Evolutionary conservation across 73 alveolate genomes (phyloP), one percentile per base, ranked within the genome.

Genomic region (Paramecium bursaria): DNA sequence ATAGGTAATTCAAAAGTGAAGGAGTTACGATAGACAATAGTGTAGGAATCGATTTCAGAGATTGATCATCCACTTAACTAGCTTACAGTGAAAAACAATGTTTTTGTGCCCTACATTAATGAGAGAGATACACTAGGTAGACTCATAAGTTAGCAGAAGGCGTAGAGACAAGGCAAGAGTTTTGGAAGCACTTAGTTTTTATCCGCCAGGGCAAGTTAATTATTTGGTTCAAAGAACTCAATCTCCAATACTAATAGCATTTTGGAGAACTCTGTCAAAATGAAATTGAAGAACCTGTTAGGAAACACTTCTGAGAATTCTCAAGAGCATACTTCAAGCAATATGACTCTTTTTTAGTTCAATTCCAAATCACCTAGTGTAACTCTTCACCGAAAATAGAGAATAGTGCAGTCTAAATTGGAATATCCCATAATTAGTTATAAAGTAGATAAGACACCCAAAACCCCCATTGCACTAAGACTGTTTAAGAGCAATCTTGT

Each of bases 31-130:
- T 14, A 25, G 21, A 47, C 82, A 0, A 21, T 67, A 26, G 44
- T 67, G 4, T 30, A 39, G 21, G 82, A 67, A 39, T 67, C 82
- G 25, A 2, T 67, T 15, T 1, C 17, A 15, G 27, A 31, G 27
- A n/a, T 39, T 21, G 60, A 67, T 1, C 82, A 67, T 42, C 82
- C 82, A 39, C 21, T 67, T 13, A 67, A 67, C 44, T 19, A 67
- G 22, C 44, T 67, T 14, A 67, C 44, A 21, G 82, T 39, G 19
- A 39, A 17, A 33, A 31, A 67, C 11, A 25, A 67, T 39, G 44
- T 35, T 7, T 67, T 67, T 42, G 82, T 67, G 14, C 82, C 82
- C n/a, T 67, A 25, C 21, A n/a, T 67, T 47, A 67, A 67, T 67
- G 82, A 67, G 27, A 31, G 82, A 7, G 82, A 67, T 35, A 67